Base-by-base conservation (phyloP, 306 rosid species). In the Lathyrus aphaca region DNA sequence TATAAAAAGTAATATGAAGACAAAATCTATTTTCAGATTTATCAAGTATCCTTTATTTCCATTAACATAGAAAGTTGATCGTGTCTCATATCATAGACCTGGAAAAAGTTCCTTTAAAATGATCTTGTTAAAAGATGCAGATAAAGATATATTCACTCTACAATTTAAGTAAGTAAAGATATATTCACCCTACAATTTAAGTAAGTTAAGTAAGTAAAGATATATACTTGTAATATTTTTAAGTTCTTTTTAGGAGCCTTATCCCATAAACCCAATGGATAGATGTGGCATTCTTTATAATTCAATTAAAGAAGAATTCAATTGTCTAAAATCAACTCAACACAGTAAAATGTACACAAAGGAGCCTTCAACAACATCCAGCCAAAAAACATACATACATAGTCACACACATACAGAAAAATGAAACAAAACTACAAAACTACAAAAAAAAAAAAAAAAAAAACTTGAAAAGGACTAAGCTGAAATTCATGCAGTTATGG, bases 241-340 rank as follows among this genome's bases (percentile, higher is more conserved):
- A 38, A 62, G 13, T 16, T 23, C 32, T 15, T 21, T 62, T 38
- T 21, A 21, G 30, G 48, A 73, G 70, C 29, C 64, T 73, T 62
- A 50, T 51, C 63, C 18, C 63, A 61, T 48, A 62, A 65, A 54
- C 59, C 73, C 55, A 65, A 66, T 17, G 59, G 61, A 55, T 66
- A 56, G 9, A 35, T 14, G 50, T 14, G 53, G 19, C 54, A 67
- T 59, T 59, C 45, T 58, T 2, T 58, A 30, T 2, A 51, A 50
- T 16, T 4, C 46, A 49, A 49, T 23, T 35, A 40, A 51, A 62
- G 62, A 46, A 72, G 17, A 35, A 35, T 76, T 69, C 58, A 50
- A 61, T 29, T 68, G 62, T 69, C 38, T 23, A 39, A 38, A 61
- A 50, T 59, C 30, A 39, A 38, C 56, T 10, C 64, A 48, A 63